A percentile compares a stretch with the other conserved stretches of the same genome.
These are phyloP conservation scores for Daldinia loculata DNA, from an alignment of 495 filamentous ascomycete species.

Conservation along the genomic window DNA sequence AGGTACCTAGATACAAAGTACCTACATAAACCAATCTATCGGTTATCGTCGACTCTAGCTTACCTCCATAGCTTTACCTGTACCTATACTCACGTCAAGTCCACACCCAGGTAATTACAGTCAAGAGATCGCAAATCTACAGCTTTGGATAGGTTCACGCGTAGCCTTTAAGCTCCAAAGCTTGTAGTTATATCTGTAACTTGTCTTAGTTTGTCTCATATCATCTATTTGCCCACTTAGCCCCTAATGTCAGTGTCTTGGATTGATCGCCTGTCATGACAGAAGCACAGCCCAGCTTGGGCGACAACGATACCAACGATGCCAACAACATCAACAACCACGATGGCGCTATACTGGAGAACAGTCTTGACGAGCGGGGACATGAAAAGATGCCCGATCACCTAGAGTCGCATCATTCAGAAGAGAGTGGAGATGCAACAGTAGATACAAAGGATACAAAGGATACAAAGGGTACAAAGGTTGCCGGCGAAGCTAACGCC, in stretches of 20 bases:
- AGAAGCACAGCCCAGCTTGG: conserved; percentile 52
- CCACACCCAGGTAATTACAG: neutral
- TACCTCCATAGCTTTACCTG: neutral
- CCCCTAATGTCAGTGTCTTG: conserved; percentile 25
- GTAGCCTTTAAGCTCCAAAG: conserved; percentile 11
- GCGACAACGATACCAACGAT: conserved; percentile 46
- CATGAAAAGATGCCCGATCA: conserved; percentile 7
- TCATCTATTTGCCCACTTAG: neutral
- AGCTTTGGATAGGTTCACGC: conserved; percentile 2
- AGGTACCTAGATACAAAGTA: neutral
- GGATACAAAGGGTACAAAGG: conserved; percentile 27
- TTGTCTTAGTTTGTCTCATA: neutral
- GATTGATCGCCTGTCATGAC: conserved; percentile 51
- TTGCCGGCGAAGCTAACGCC: conserved; percentile 17
- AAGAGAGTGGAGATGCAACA: neutral
- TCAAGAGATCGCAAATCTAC: conserved; percentile 3
- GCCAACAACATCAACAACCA: conserved; percentile 32
- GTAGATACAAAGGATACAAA: conserved; percentile 20
- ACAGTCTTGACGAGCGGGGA: conserved; percentile 12
- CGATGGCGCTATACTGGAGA: conserved; percentile 30
- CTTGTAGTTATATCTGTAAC: neutral
- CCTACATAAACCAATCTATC: neutral
- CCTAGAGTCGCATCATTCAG: neutral
- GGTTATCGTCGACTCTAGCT: conserved; percentile 7
- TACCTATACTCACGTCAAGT: neutral